A percentile compares a stretch with the other conserved stretches of the same genome.
These are phyloP conservation scores for Suhomyces kilbournensis DNA, from an alignment of 805 yeast genomes.

Conservation along the genomic window DNA sequence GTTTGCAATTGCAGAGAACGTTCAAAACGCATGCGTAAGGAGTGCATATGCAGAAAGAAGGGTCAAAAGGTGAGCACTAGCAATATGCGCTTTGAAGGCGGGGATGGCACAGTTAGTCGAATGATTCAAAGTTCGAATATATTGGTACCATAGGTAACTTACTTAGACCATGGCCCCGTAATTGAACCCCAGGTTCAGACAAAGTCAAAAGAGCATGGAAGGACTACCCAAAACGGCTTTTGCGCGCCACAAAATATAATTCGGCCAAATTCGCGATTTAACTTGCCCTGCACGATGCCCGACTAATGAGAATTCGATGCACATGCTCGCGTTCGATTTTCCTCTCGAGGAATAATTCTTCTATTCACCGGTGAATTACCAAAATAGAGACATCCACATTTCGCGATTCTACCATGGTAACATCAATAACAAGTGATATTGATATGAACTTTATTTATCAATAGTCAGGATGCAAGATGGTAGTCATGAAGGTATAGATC, in stretches of 20 bases:
- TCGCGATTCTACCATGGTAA: background rate
- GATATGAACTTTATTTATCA: background rate
- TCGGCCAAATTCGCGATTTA: background rate
- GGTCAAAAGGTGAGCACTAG: background rate
- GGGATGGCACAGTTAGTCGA: background rate
- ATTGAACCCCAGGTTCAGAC: background rate
- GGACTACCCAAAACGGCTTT: background rate
- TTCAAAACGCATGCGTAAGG: background rate
- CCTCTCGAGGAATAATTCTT: background rate
- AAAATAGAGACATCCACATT: background rate
- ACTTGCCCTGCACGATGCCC: background rate
- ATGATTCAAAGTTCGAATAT: too few relatives aligned
- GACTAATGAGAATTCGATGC: background rate
- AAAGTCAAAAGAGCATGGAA: background rate
- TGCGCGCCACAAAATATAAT: background rate
- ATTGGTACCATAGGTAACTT: background rate
- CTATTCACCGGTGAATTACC: background rate
- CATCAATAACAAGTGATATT: background rate
- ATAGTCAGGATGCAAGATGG: background rate
- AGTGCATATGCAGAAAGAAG: background rate
- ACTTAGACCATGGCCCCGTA: background rate
- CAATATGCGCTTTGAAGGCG: background rate
- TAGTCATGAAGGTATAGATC: background rate
- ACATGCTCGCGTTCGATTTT: background rate
- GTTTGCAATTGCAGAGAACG: background rate